Base-by-base conservation (phyloP, 1,139 yeast genomes). In the Starmera stellimalicola region DNA sequence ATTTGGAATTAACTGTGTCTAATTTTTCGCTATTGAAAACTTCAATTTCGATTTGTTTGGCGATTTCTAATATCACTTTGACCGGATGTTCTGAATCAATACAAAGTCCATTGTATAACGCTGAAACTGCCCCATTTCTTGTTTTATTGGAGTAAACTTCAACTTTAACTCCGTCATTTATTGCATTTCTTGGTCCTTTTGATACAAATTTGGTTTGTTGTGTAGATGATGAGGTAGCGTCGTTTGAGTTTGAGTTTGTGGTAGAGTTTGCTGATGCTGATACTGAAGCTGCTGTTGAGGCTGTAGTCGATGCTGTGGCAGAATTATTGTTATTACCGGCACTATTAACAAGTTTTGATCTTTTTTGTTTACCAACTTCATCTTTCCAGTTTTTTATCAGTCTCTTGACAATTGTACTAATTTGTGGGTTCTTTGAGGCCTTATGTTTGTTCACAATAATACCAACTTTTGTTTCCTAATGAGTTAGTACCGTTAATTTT, bases 381-480 rank as follows among this genome's bases (percentile, higher is more conserved):
- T 87, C 96, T 55, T 87, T 84, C 98, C 98, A 91, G 29, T 69
- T 66, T 48, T 77, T 73, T 50, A 91, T 87, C 65, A 85, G 83
- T 48, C 73, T 75, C 57, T 82, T 83, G 22, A 88, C 97, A 33
- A 81, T 61, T 6, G 71, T 60, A 14, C 77, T 68, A 32, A 91
- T 76, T 40, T 79, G 83, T 17, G 67, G 48, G 53, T 82, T 84
- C 17, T 65, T 51, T 43, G 83, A 83, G 9, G 80, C 62, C 45
- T 94, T 72, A 51, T 80, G 75, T 58, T 85, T 87, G 60, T 93
- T 93, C 31, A 91, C 97, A 6, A 91, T 93, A 18, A 91, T 93
- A 40, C 98, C 98, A n/a, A 91, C 91, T 57, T 85, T 87, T n/a
- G 98, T 91, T 53, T 88, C 85, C 45, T 43, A 17, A 15, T 7